A percentile compares a stretch with the other conserved stretches of the same genome.
Evolutionary conservation across 2,329 filamentous ascomycete species (phyloP).

Genomic region (Ilyonectria robusta): DNA sequence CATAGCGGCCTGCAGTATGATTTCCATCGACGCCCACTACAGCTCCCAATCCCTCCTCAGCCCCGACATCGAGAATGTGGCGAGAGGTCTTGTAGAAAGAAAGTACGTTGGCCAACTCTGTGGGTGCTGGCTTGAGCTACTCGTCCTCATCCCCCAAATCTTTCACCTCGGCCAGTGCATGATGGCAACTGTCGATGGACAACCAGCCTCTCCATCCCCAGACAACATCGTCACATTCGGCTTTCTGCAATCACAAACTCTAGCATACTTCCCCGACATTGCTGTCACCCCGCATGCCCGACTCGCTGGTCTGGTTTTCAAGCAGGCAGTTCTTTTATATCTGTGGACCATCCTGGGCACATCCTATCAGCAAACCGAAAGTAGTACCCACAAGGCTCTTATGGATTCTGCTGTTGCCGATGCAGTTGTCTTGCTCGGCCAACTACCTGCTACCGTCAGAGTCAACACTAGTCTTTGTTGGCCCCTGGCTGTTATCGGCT

Average conservation of each 20-base stretch:
- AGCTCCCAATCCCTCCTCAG: conserved; percentile 50
- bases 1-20: conserved; percentile 62
- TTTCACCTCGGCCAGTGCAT: conserved; percentile 61
- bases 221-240: conserved; percentile 61
- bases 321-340: conserved; percentile 61
- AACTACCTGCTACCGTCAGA: conserved; percentile 51
- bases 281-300: conserved; percentile 54
- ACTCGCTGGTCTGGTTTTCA: conserved; percentile 59
- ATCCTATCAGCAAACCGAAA: conserved; percentile 40
- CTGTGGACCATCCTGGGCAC: conserved; percentile 55
- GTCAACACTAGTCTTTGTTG: conserved; percentile 59
- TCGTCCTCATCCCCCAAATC: conserved; percentile 56
- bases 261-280: conserved; percentile 56
- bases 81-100: conserved; percentile 46
- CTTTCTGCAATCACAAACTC: conserved; percentile 58
- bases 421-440: conserved; percentile 49
- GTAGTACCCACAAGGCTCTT: conserved; percentile 42
- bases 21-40: conserved; percentile 56
- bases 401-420: conserved; percentile 50
- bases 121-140: conserved; percentile 57
- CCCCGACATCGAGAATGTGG: conserved; percentile 49
- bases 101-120: conserved; percentile 56
- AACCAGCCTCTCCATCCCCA: conserved; percentile 48
- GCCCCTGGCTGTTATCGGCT: conserved; percentile 57
- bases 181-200: conserved; percentile 49